Evolutionary conservation across 345 rosid species (phyloP).

Genomic region (Melastoma malabathricum): DNA sequence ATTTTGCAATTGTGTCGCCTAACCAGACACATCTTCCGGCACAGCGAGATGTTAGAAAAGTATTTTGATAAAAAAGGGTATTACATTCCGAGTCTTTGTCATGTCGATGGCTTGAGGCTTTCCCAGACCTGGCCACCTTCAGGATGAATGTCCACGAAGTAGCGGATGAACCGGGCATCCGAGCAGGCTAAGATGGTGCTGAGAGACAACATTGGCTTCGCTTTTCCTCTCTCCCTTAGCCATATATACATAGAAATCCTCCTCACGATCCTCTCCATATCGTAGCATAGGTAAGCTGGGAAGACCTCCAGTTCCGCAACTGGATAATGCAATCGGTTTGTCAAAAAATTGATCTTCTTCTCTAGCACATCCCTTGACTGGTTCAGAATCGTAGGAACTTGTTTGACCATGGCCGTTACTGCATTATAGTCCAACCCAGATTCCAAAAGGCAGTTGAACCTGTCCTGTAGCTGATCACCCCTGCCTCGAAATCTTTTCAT

Average conservation of each 20-base stretch:
- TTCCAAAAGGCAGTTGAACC: slow-evolving; percentile 60
- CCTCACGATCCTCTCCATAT: slow-evolving; percentile 38
- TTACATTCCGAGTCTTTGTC: background rate
- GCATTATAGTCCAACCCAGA: slow-evolving; percentile 51
- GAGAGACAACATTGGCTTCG: slow-evolving; percentile 37
- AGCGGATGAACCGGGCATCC: slow-evolving; percentile 48
- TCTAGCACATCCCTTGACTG: slow-evolving; percentile 49
- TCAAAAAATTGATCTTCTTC: slow-evolving; percentile 52
- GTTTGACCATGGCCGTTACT: slow-evolving; percentile 39
- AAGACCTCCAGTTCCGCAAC: slow-evolving; percentile 36
- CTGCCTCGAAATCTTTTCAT: slow-evolving; percentile 61
- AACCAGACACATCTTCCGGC: too few species aligned
- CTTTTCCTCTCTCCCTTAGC: slow-evolving; percentile 38
- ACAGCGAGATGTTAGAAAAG: too few species aligned
- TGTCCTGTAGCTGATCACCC: slow-evolving; percentile 80
- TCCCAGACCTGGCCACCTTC: slow-evolving; percentile 68
- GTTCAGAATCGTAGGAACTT: slow-evolving; percentile 61
- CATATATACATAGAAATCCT: slow-evolving; percentile 50
- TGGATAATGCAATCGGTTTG: slow-evolving; percentile 39
- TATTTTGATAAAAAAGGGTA: too few species aligned
- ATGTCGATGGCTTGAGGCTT: slow-evolving; percentile 30
- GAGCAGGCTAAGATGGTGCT: slow-evolving; percentile 66
- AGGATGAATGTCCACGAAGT: slow-evolving; percentile 63
- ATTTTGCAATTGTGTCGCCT: too few species aligned
- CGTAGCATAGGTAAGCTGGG: slow-evolving; percentile 61